phyloP scores from a whole-genome alignment of 768 basidiomycete species.

The Amanita polypyramis region DNA sequence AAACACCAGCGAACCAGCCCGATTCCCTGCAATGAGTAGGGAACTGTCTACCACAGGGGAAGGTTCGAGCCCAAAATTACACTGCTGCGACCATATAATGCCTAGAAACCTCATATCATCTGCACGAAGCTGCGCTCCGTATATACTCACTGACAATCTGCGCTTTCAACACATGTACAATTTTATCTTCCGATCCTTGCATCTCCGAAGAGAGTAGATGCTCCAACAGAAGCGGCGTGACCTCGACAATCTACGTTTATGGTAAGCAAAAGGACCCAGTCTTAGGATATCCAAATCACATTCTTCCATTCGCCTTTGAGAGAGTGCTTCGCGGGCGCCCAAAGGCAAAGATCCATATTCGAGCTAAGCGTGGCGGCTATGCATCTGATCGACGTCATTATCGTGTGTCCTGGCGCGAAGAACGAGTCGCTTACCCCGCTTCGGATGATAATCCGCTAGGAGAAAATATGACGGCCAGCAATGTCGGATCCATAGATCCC shows the following conservation, averaged over 20 bases:
- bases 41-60: slow-evolving; percentile 45
- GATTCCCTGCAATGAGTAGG: slow-evolving; percentile 56
- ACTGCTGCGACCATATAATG: slow-evolving; percentile 59
- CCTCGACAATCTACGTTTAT: slow-evolving; percentile 36
- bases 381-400: slow-evolving; percentile 33
- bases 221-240: slow-evolving; percentile 40
- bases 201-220: slow-evolving; percentile 12
- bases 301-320: slow-evolving; percentile 66
- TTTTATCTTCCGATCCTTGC: slow-evolving; percentile 14
- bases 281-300: slow-evolving; percentile 21
- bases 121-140: neutral
- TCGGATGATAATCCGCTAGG: slow-evolving; percentile 51
- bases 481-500: slow-evolving; percentile 61
- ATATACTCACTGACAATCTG: slow-evolving; percentile 47
- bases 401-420: neutral
- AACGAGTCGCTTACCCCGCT: slow-evolving; percentile 39
- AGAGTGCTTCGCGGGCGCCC: slow-evolving; percentile 55
- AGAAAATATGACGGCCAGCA: slow-evolving; percentile 52
- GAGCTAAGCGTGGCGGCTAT: slow-evolving; percentile 59
- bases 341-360: slow-evolving; percentile 67
- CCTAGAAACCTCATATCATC: slow-evolving; percentile 26
- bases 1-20: slow-evolving; percentile 53
- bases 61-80: slow-evolving; percentile 43
- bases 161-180: slow-evolving; percentile 30
- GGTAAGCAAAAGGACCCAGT: slow-evolving; percentile 1